phyloP scores from a whole-genome alignment of 176 grass and related monocot genomes.

The Triticum dicoccoides region DNA sequence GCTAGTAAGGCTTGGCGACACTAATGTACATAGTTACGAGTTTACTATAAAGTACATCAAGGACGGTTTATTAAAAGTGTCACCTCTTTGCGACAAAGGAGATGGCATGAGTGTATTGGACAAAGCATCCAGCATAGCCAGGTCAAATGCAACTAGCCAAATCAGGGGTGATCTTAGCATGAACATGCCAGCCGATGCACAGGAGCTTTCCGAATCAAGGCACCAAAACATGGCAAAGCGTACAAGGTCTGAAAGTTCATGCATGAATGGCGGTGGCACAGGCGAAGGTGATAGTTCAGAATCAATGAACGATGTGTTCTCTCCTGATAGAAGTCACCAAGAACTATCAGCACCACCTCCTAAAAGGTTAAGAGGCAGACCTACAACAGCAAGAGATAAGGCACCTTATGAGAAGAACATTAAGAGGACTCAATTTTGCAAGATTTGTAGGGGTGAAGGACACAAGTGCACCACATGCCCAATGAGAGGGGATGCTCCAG shows the following conservation, averaged over 20 bases:
- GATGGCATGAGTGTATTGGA: neutral
- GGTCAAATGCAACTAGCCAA: neutral
- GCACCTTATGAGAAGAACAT: neutral
- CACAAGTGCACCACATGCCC: neutral
- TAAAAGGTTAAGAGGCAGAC: no score
- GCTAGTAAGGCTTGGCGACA: neutral
- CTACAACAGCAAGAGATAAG: neutral
- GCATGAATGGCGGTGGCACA: neutral
- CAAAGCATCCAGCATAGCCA: neutral
- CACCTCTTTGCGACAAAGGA: neutral
- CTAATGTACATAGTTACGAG: neutral
- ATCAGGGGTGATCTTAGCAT: neutral
- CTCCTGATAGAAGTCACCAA: neutral
- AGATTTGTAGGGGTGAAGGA: neutral
- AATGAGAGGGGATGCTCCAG: neutral
- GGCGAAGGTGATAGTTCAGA: neutral
- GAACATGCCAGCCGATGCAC: neutral
- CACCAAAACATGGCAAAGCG: neutral
- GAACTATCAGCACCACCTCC: neutral
- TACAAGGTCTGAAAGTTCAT: neutral
- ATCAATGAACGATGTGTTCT: neutral
- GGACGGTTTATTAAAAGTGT: no score
- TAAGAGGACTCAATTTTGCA: neutral
- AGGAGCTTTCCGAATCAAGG: neutral
- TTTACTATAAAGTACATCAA: no score